Percentiles rank a stretch among this genome's conserved stretches.
phyloP scores from a whole-genome alignment of 306 rosid genomes.

The Prunus davidiana region DNA sequence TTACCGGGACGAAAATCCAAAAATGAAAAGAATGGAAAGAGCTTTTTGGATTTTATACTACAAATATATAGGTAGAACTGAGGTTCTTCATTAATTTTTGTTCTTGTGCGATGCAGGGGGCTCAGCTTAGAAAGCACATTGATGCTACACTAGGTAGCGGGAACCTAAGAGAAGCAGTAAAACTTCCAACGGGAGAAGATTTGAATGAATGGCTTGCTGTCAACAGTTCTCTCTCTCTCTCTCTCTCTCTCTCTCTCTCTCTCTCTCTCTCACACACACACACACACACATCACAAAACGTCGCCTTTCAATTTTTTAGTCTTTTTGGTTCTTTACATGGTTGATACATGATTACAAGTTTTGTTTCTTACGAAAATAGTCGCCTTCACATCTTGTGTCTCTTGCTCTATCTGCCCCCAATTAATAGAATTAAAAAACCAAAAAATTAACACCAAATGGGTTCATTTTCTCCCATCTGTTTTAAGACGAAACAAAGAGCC shows the following conservation, averaged over 20 bases:
- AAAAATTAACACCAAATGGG: background rate
- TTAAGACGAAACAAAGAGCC: background rate
- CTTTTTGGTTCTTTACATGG: background rate
- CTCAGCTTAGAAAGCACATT: constrained; percentile 95
- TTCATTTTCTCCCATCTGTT: constrained; percentile 8
- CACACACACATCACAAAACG: background rate
- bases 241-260: constrained; percentile 16
- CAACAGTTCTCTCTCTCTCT: constrained; percentile 55
- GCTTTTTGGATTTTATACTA: background rate
- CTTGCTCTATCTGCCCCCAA: background rate
- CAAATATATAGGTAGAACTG: background rate
- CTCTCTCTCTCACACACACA: background rate
- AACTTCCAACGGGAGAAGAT: constrained; percentile 99
- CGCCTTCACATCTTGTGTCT: background rate
- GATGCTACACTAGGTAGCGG: constrained; percentile 99
- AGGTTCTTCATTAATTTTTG: constrained; percentile 7
- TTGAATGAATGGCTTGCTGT: constrained; percentile 99
- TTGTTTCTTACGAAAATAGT: background rate
- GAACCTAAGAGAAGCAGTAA: constrained; percentile 98
- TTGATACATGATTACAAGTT: background rate
- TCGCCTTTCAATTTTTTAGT: background rate
- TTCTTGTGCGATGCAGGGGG: constrained; percentile 65
- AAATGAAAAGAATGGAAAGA: background rate
- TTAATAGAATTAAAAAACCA: background rate
- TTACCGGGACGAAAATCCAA: background rate